Evolutionary conservation across 1,139 yeast species (phyloP).

Genomic region (Geotrichum citri-aurantii): DNA sequence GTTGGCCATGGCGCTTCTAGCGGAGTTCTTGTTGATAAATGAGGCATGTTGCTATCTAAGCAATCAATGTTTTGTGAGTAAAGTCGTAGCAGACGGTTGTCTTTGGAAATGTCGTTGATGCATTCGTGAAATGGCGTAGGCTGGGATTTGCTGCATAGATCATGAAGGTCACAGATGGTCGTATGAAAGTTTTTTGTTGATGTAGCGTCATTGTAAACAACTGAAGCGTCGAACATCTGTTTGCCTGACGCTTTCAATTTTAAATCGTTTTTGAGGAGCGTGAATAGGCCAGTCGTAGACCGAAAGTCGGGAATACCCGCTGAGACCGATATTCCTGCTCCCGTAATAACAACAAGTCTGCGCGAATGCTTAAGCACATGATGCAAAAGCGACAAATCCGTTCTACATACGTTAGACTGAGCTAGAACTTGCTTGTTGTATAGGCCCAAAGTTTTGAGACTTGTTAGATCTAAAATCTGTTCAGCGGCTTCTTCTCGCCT

Average conservation of each 20-base stretch:
- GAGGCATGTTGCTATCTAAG: conserved; percentile 40
- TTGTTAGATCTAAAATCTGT: conserved; percentile 9
- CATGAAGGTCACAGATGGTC: conserved; percentile 60
- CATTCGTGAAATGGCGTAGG: conserved; percentile 73
- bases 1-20: conserved; percentile 46
- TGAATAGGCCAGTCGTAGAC: conserved; percentile 70
- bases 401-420: conserved; percentile 13
- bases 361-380: conserved; percentile 38
- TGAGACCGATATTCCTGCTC: conserved; percentile 86
- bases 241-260: conserved; percentile 52
- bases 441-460: conserved; percentile 5
- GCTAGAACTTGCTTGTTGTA: not conserved
- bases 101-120: conserved; percentile 52
- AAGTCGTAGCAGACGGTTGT: conserved; percentile 60
- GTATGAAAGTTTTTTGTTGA: conserved; percentile 62
- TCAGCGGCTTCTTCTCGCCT: conserved; percentile 19
- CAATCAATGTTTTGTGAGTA: conserved; percentile 50
- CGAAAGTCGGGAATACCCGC: conserved; percentile 91
- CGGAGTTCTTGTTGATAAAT: conserved; percentile 48
- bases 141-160: conserved; percentile 49
- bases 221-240: conserved; percentile 72
- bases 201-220: conserved; percentile 56
- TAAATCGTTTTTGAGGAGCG: conserved; percentile 47
- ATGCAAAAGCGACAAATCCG: conserved; percentile 28
- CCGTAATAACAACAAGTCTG: conserved; percentile 47